Base-by-base conservation (phyloP, 495 filamentous ascomycete species). In the Xylaria castorea region DNA sequence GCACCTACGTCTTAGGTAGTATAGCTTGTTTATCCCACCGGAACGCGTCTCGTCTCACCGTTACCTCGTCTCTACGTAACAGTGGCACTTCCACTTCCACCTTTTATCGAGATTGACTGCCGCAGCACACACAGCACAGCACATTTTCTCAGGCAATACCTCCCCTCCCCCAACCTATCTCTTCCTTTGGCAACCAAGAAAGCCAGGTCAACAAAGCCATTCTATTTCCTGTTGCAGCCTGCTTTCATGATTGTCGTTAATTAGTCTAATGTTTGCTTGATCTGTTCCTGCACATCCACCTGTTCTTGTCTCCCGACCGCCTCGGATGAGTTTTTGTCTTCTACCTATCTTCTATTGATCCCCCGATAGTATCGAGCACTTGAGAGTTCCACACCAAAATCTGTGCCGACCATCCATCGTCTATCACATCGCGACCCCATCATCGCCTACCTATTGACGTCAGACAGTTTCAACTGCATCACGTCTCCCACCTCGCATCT, bases 11-110 rank as follows among this genome's bases (percentile, higher is more conserved):
- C 30, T 34, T 42, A 12, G 38, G 38, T 12, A 34, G 34, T n/a
- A 6, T 12, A 38, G 34, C 34, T 30, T 44, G 38, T 64, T 64
- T 44, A 61, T 64, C 36, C 0, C 38, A 64, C 38, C 61, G 38
- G 12, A 63, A 64, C 61, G 61, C 61, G 61, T 64, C 61, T 64
- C 61, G 38, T 64, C 61, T 64, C 18, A 61, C 58, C 32, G 34
- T 61, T 32, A 30, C 53, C 25, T 57, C 27, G n/a, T 57, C 27
- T 8, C 18, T 11, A 30, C 5, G 55, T 32, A 18, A 14, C 46
- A 50, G 48, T 46, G 42, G 42, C 14, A 44, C 42, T 46, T 46
- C 38, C 46, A 50, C 20, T 50, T 14, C 46, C 46, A n/a, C 46
- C 51, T 12, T 55, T 11, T 25, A 32, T 30, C 53, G 14, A 32